phyloP scores from a whole-genome alignment of 2,329 filamentous ascomycete species.

The Botrytis elliptica region DNA sequence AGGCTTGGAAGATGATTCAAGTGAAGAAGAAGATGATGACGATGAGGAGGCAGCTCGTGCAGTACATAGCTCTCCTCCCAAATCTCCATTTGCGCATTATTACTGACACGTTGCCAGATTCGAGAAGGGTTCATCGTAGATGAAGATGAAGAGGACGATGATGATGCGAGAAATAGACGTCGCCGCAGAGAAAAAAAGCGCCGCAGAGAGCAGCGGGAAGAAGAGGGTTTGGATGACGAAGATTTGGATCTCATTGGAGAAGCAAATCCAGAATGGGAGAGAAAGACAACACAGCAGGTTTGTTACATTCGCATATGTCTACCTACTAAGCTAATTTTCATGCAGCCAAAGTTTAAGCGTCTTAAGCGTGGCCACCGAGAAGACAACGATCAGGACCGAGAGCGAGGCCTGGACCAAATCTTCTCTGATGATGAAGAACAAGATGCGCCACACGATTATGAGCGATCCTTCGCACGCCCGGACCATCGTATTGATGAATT shows the following conservation, averaged over 20 bases:
- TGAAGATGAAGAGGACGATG: slow-evolving; percentile 75
- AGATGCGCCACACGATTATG: slow-evolving; percentile 50
- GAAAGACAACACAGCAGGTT: slow-evolving; percentile 69
- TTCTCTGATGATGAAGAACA: slow-evolving; percentile 94
- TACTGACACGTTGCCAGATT: slow-evolving; percentile 54
- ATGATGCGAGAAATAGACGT: slow-evolving; percentile 51
- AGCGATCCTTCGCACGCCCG: slow-evolving; percentile 40
- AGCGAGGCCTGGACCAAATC: slow-evolving; percentile 82
- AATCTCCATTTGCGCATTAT: slow-evolving; percentile 9
- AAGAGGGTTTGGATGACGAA: slow-evolving; percentile 85
- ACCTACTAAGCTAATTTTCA: slow-evolving; percentile 29
- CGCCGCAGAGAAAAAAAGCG: slow-evolving; percentile 75
- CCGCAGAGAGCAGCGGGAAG: slow-evolving; percentile 75
- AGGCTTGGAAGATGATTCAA: slow-evolving; percentile 68
- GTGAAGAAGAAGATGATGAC: slow-evolving; percentile 89
- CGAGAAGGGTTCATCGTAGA: slow-evolving; percentile 96
- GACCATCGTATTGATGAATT: slow-evolving; percentile 73
- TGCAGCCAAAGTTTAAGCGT: slow-evolving; percentile 87
- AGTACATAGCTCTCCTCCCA: slow-evolving; percentile 47
- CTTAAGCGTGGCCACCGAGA: slow-evolving; percentile 87
- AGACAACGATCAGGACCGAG: slow-evolving; percentile 64
- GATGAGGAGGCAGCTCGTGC: slow-evolving; percentile 80
- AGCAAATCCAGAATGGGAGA: slow-evolving; percentile 67
- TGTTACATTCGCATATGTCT: slow-evolving; percentile 28
- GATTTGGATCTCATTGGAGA: slow-evolving; percentile 94